Percentiles rank a stretch among this genome's conserved stretches.
Conservation (phyloP, 2,329 filamentous ascomycete species). For the Zopfia rhizophila region DNA sequence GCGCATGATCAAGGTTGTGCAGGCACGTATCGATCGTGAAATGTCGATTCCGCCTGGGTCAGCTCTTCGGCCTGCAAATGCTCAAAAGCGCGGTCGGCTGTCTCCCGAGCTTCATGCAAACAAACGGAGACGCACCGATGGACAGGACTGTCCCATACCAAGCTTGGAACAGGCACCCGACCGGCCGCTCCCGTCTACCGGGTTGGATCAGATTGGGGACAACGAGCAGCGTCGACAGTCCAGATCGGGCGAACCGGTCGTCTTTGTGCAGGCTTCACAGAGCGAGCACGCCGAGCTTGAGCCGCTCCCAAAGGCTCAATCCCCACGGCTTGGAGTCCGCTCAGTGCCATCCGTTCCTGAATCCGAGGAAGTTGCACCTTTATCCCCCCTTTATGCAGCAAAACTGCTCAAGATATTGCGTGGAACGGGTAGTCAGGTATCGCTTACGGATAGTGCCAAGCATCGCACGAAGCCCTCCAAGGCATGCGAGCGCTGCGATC, state of each 20-base stretch:
- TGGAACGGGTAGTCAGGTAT: background rate
- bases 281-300: conserved; percentile 33
- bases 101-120: conserved; percentile 19
- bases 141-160: conserved; percentile 16
- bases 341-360: conserved; percentile 13
- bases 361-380: background rate
- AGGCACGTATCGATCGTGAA: conserved; percentile 39
- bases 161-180: conserved; percentile 33
- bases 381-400: background rate
- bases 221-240: conserved; percentile 20
- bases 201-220: conserved; percentile 30
- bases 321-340: conserved; percentile 29
- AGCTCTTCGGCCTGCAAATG: conserved; percentile 35
- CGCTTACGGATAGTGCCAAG: conserved; percentile 10
- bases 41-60: conserved; percentile 45
- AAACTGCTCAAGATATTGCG: background rate
- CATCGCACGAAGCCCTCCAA: conserved; percentile 76
- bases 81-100: conserved; percentile 36
- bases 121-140: conserved; percentile 39
- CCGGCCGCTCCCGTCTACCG: conserved; percentile 40
- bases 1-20: conserved; percentile 44
- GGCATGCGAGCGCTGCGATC: conserved; percentile 76
- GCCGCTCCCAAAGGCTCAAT: conserved; percentile 36
- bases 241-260: conserved; percentile 28
- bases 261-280: conserved; percentile 28